Conservation (phyloP, 1,284 basidiomycete genomes). For the Cystobasidium pallidum region DNA sequence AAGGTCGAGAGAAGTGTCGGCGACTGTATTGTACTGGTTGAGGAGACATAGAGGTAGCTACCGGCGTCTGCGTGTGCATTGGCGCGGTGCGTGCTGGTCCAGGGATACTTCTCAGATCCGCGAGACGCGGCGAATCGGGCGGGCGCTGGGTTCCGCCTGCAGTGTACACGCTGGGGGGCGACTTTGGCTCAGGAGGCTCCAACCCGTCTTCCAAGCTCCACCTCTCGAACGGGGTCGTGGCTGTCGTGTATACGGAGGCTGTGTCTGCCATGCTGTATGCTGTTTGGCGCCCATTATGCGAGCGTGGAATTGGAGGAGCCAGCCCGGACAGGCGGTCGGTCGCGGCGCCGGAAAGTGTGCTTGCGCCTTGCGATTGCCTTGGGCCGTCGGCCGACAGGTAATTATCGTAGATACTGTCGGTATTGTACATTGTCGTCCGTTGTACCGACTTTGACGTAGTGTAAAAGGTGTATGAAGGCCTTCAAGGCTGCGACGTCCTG, state of each 20-base stretch:
- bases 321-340: constrained; percentile 34
- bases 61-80: constrained; percentile 23
- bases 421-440: constrained; percentile 22
- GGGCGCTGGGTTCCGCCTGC: constrained; percentile 33
- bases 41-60: constrained; percentile 32
- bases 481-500: constrained; percentile 30
- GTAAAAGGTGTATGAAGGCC: constrained; percentile 1
- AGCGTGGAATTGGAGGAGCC: constrained; percentile 41
- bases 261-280: constrained; percentile 42
- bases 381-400: constrained; percentile 26
- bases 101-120: constrained; percentile 28
- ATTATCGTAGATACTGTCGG: constrained; percentile 43
- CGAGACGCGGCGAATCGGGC: constrained; percentile 37
- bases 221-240: constrained; percentile 32
- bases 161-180: constrained; percentile 22
- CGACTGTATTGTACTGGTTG: constrained; percentile 30
- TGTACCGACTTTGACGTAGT: constrained; percentile 10
- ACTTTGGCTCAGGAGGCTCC: constrained; percentile 25
- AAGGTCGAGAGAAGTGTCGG: constrained; percentile 41
- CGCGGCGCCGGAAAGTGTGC: constrained; percentile 17
- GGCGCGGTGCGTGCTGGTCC: constrained; percentile 27
- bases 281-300: constrained; percentile 20
- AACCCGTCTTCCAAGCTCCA: constrained; percentile 43
- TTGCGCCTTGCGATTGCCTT: constrained; percentile 26
- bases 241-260: constrained; percentile 38